A percentile compares a stretch with the other conserved stretches of the same genome.
phyloP scores from a whole-genome alignment of 768 basidiomycete species.

The Agrocybe pediades region DNA sequence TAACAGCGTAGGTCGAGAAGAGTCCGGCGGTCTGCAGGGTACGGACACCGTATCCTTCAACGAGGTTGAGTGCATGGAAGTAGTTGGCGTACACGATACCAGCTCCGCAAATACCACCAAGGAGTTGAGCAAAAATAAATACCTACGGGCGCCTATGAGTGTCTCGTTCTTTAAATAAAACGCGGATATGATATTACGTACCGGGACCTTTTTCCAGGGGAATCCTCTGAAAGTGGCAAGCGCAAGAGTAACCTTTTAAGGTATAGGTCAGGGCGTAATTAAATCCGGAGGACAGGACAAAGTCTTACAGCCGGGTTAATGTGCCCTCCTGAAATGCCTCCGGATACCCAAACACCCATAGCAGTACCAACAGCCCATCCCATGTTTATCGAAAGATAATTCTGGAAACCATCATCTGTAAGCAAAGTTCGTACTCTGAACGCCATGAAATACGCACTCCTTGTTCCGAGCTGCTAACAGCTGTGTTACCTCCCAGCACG shows the following conservation, averaged over 20 bases:
- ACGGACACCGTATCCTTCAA: slow-evolving; percentile 58
- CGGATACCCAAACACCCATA: slow-evolving; percentile 68
- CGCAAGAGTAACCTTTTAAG: slow-evolving; percentile 62
- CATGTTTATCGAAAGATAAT: slow-evolving; percentile 49
- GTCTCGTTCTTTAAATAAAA: neutral
- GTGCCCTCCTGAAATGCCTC: slow-evolving; percentile 73
- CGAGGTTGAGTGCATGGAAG: slow-evolving; percentile 64
- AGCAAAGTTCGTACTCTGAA: neutral
- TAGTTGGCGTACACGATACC: slow-evolving; percentile 65
- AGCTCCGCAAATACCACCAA: slow-evolving; percentile 62
- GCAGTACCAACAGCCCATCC: slow-evolving; percentile 64
- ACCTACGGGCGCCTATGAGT: slow-evolving; percentile 14
- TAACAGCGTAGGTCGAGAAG: slow-evolving; percentile 64
- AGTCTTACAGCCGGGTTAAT: slow-evolving; percentile 67
- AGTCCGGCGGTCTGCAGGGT: slow-evolving; percentile 59
- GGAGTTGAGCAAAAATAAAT: slow-evolving; percentile 48
- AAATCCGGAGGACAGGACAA: neutral
- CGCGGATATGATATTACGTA: slow-evolving; percentile 6
- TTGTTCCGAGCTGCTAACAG: slow-evolving; percentile 47
- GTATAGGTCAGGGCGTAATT: neutral
- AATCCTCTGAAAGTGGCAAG: slow-evolving; percentile 72
- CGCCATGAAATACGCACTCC: slow-evolving; percentile 47
- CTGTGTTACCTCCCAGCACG: slow-evolving; percentile 45
- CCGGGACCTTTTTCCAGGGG: slow-evolving; percentile 81
- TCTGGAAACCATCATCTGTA: slow-evolving; percentile 27